Evolutionary conservation across 179 eudicot species (phyloP).

Genomic region (Monotropa hypopitys): DNA sequence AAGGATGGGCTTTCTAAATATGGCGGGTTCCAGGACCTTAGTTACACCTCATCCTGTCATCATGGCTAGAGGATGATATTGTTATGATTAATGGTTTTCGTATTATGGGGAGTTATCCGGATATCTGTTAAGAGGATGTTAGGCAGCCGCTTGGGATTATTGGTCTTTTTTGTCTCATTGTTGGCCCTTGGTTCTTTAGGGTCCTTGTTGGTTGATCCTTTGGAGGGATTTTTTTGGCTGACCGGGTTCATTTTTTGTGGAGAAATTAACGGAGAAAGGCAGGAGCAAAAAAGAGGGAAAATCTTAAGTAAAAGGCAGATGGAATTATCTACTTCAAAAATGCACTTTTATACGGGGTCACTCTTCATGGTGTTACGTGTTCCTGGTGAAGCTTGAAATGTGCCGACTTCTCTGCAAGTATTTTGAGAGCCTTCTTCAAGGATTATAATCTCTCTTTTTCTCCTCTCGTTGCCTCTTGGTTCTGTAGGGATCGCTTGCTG

Average conservation of each 20-base stretch:
- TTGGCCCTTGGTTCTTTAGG: neutral
- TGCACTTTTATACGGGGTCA: neutral
- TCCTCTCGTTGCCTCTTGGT: neutral
- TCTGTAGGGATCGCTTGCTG: neutral
- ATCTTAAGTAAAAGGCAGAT: neutral
- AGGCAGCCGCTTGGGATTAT: neutral
- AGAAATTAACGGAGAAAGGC: neutral
- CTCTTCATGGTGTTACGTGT: neutral
- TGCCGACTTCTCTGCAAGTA: neutral
- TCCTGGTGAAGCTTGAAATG: neutral
- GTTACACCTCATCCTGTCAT: neutral
- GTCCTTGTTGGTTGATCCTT: neutral
- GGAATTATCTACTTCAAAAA: neutral
- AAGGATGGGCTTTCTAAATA: slow-evolving; percentile 8
- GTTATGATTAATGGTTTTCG: neutral
- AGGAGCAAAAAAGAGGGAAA: neutral
- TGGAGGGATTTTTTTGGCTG: neutral
- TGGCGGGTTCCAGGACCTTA: slow-evolving; percentile 6
- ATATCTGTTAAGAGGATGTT: neutral
- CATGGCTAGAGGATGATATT: slow-evolving; percentile 22
- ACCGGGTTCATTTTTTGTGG: neutral
- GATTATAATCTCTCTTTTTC: neutral
- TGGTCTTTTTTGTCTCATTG: neutral
- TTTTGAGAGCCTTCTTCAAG: neutral
- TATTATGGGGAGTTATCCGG: neutral